Base-by-base conservation (phyloP, 495 filamentous ascomycete genomes). In the Trichoderma reesei region DNA sequence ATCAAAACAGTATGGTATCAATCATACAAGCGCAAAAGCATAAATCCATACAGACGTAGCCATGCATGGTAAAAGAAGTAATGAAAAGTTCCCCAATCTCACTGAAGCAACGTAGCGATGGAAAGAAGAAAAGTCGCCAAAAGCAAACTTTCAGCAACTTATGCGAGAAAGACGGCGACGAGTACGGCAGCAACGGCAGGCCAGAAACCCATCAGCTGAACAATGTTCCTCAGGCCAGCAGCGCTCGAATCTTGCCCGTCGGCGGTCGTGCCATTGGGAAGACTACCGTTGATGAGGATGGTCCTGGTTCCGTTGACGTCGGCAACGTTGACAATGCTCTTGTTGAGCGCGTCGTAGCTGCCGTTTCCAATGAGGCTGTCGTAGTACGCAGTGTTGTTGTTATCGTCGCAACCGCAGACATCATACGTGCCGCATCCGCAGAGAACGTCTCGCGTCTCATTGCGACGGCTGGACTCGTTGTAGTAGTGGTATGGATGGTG, bases 201-300 rank as follows among this genome's bases (percentile, higher is more conserved):
- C 85, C 84, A 89, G 72, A 84, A 88, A 34, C 87, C 88, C 36
- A 76, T 77, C 9, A 76, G 70, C 60, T 82, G 70, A 13, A 79
- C 66, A 61, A 85, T 54, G 31, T 64, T 67, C 59, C 72, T 64
- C 37, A 77, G 64, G 38, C 74, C 74, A 44, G 65, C 71, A 36
- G 70, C 78, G 16, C 70, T 67, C 62, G 70, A 67, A 11, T 71
- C 67, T 54, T 76, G 82, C 11, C 85, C 84, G 14, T 81, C 71
- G 5, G 83, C 82, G 0, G 90, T 91, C 1, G 92, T 96, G 34
- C 89, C 91, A 69, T 94, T 94, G 20, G 88, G 85, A 56, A 97
- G 74, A 0, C 90, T 92, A 11, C 94, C 94, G 67, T 95, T 94
- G 73, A 97, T 79, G 62, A 91, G 78, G 65, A 97, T 83, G 18